Evolutionary conservation across 2,329 filamentous ascomycete species (phyloP).

Genomic region (Aphanoascus verrucosus): DNA sequence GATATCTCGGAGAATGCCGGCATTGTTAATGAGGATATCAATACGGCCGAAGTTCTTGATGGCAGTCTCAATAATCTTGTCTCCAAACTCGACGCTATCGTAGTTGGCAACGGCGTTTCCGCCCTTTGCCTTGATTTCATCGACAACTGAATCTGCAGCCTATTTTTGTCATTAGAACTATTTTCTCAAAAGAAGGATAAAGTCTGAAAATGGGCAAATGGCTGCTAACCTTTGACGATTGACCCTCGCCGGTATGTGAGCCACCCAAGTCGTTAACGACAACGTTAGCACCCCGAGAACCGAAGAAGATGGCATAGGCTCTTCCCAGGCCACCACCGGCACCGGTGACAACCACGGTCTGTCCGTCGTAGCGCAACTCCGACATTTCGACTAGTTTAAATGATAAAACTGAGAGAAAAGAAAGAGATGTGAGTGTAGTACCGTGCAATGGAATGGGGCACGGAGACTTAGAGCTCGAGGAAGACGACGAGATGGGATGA

Average conservation of each 20-base stretch:
- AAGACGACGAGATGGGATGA: neutral
- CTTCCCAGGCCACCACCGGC: slow-evolving; percentile 73
- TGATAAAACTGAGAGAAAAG: slow-evolving; percentile 6
- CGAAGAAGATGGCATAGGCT: slow-evolving; percentile 82
- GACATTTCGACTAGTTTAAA: slow-evolving; percentile 39
- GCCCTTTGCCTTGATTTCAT: slow-evolving; percentile 59
- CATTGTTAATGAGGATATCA: slow-evolving; percentile 95
- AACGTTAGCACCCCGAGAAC: slow-evolving; percentile 78
- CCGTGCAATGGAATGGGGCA: neutral
- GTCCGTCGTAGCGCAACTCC: slow-evolving; percentile 73
- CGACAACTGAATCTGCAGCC: slow-evolving; percentile 48
- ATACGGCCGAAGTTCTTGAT: slow-evolving; percentile 53
- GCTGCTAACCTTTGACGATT: slow-evolving; percentile 62
- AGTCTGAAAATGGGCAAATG: neutral
- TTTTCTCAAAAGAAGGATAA: slow-evolving; percentile 50
- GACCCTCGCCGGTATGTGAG: slow-evolving; percentile 86
- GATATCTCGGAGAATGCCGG: slow-evolving; percentile 85
- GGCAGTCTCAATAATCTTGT: slow-evolving; percentile 69
- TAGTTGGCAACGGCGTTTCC: slow-evolving; percentile 98
- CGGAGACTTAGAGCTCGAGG: neutral
- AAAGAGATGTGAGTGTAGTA: slow-evolving; percentile 14
- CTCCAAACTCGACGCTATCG: slow-evolving; percentile 71
- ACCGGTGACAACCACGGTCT: slow-evolving; percentile 80
- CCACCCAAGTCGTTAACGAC: slow-evolving; percentile 95
- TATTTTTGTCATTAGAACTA: slow-evolving; percentile 44